Evolutionary conservation across 2,329 filamentous ascomycete species (phyloP).

Genomic region (Mycogone perniciosa): DNA sequence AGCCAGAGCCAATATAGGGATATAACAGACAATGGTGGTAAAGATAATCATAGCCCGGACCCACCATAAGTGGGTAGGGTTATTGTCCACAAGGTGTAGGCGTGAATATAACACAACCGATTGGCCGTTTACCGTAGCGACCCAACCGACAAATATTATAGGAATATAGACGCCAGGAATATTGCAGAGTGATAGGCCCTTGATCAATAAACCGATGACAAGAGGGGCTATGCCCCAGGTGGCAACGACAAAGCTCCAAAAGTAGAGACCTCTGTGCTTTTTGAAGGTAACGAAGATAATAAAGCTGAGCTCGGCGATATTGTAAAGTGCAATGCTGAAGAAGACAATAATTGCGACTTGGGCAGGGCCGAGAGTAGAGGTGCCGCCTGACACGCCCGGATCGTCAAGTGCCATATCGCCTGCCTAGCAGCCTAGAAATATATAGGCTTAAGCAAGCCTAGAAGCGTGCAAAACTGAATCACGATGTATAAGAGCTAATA

Average conservation of each 20-base stretch:
- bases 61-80: conserved; percentile 39
- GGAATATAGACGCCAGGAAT: not conserved
- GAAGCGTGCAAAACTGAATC: no score
- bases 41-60: conserved; percentile 51
- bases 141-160: conserved; percentile 17
- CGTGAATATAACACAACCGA: conserved; percentile 55
- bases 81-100: conserved; percentile 51
- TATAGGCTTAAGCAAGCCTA: no score
- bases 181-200: conserved; percentile 21
- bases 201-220: conserved; percentile 39
- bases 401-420: no score
- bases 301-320: conserved; percentile 23
- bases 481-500: no score
- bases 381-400: no score
- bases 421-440: no score
- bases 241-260: conserved; percentile 30
- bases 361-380: no score
- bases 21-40: conserved; percentile 46
- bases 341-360: no score
- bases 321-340: not conserved
- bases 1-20: conserved; percentile 19
- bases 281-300: conserved; percentile 43
- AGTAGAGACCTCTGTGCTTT: conserved; percentile 23
- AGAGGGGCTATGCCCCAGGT: conserved; percentile 28
- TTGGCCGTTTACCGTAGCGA: conserved; percentile 51